Base-by-base conservation (phyloP, 169 alveolate genomes). In the Cyclospora cayetanensis region DNA sequence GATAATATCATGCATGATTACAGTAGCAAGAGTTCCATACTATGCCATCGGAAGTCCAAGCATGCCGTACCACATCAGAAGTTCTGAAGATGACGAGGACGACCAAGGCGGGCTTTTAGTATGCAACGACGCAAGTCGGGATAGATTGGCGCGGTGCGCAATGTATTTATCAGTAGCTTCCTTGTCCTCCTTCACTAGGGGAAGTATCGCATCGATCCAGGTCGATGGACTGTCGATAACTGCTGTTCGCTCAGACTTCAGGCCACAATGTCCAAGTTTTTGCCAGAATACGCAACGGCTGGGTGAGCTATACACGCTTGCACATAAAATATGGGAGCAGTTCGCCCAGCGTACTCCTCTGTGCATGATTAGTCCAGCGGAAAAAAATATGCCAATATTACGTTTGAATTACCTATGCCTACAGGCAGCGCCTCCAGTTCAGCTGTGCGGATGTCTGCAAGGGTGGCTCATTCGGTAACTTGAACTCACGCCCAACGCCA, bases 101-200 rank as follows among this genome's bases (percentile, higher is more conserved):
- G 68, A 65, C 22, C 11, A 50, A 4, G 91, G 42, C n/a, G 91
- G 91, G 27, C 70, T 85, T 50, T 35, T 85, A 70, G 91, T 85
- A 22, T 85, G 91, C 74, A 85, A 85, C 72, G 91, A 85, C 52
- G 66, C 65, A 29, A 85, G 91, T 52, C 91, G 91, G n/a, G 84
- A 68, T 29, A 27, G 91, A 15, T 63, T 85, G 35, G 84, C 79
- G 22, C 65, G 91, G 91, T 85, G 34, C 5, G 80, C 72, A 1
- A 27, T 20, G 37, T n/a, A n/a, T n/a, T n/a, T n/a, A n/a, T n/a
- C n/a, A n/a, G n/a, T n/a, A n/a, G n/a, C n/a, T n/a, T n/a, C n/a
- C n/a, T n/a, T n/a, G n/a, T n/a, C n/a, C n/a, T n/a, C n/a, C n/a
- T n/a, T n/a, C n/a, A n/a, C n/a, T n/a, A n/a, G n/a, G n/a, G n/a